Conservation (phyloP, 2,329 filamentous ascomycete species). For the Dichotomopilus funicola region DNA sequence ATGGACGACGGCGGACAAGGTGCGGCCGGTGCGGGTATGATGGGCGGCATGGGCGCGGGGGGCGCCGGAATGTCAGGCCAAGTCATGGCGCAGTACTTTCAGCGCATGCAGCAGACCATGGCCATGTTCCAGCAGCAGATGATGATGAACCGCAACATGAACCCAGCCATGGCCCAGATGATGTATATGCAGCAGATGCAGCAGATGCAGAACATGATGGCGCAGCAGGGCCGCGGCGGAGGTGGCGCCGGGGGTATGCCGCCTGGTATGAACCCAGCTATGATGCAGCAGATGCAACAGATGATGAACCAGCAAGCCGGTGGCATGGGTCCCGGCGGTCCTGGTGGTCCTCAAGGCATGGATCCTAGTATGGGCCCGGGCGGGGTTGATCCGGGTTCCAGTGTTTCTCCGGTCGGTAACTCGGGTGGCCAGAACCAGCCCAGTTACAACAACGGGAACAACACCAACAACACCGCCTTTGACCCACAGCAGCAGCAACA, state of each 20-base stretch:
- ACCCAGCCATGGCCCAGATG: slow-evolving; percentile 72
- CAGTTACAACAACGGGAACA: slow-evolving; percentile 45
- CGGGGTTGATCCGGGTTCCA: slow-evolving; percentile 3
- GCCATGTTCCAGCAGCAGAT: slow-evolving; percentile 91
- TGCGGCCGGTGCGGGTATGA: slow-evolving; percentile 29
- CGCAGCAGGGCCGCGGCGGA: slow-evolving; percentile 24
- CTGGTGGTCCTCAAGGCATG: background rate
- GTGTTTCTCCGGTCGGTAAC: background rate
- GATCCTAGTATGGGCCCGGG: slow-evolving; percentile 9
- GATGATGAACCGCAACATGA: slow-evolving; percentile 70
- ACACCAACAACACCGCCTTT: slow-evolving; percentile 37
- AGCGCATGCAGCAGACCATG: slow-evolving; percentile 97
- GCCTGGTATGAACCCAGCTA: slow-evolving; percentile 40
- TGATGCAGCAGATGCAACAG: slow-evolving; percentile 32
- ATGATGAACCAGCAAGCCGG: slow-evolving; percentile 40
- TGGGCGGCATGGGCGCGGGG: slow-evolving; percentile 33
- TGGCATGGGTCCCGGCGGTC: slow-evolving; percentile 10
- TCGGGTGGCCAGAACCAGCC: slow-evolving; percentile 2
- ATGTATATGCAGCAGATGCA: slow-evolving; percentile 62
- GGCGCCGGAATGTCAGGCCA: slow-evolving; percentile 75
- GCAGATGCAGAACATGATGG: slow-evolving; percentile 36
- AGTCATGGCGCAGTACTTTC: slow-evolving; percentile 97
- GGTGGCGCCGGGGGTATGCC: slow-evolving; percentile 28
- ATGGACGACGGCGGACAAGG: slow-evolving; percentile 35
- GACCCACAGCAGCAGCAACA: slow-evolving; percentile 43